These are phyloP conservation scores for Rhodosporidiobolus sp. DNA, from an alignment of 768 basidiomycete species.

Conservation along the genomic window DNA sequence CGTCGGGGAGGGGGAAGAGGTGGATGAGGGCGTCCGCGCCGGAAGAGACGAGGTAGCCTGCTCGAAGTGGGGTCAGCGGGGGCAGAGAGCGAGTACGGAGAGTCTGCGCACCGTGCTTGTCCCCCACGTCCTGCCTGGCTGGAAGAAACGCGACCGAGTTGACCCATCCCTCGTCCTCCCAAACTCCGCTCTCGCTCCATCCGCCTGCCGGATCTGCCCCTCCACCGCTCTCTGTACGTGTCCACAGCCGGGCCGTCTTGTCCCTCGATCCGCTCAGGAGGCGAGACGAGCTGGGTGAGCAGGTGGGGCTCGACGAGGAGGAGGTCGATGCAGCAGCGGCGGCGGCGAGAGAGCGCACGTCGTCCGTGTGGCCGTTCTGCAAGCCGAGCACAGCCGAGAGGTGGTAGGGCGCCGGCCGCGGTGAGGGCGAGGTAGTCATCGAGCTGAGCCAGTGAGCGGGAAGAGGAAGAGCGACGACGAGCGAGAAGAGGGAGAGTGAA, in stretches of 20 bases:
- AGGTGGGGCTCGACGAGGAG: not conserved
- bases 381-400: constrained; percentile 15
- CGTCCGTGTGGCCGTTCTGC: constrained; percentile 12
- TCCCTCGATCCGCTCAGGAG: constrained; percentile 29
- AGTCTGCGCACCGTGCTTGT: not conserved
- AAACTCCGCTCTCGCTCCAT: constrained; percentile 1
- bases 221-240: no score
- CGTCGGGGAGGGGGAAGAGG: constrained; percentile 63
- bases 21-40: constrained; percentile 85
- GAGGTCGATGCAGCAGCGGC: not conserved
- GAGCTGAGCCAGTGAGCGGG: no score
- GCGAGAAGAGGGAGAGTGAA: no score
- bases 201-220: not conserved
- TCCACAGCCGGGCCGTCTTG: constrained; percentile 21
- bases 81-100: no score
- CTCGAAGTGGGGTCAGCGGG: not conserved
- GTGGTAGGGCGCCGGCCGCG: not conserved
- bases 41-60: constrained; percentile 79
- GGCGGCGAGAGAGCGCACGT: constrained; percentile 28
- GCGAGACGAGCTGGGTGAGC: not conserved
- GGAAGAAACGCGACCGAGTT: constrained; percentile 5
- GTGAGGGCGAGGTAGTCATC: no score
- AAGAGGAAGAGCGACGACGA: no score
- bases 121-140: not conserved
- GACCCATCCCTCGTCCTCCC: constrained; percentile 11